Base-by-base conservation (phyloP, 179 eudicot genomes). In the Silene noctiflora region DNA sequence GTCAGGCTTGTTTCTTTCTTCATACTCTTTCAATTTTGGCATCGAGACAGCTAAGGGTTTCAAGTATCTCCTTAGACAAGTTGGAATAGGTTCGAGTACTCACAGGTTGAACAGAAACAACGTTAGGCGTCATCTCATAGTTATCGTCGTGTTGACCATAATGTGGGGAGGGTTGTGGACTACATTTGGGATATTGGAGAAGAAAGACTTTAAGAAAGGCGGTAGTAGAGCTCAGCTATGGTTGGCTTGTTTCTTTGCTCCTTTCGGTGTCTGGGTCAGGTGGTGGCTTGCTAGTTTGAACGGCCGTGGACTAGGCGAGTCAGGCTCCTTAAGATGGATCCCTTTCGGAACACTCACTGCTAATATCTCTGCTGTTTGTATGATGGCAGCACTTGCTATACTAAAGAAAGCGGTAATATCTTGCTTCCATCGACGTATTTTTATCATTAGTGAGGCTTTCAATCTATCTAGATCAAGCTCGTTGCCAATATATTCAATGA, bases 331-430 rank as follows among this genome's bases (percentile, higher is more conserved):
- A 63, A 89, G 86, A 82, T 92, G 97, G 98, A 58, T 94, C 71
- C 98, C 98, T 1, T 89, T 94, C 51, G 98, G 94, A 46, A 90
- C 98, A 77, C 79, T 93, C 42, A 69, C 80, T 42, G 97, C 96
- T 78, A 90, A 92, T 79, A 92, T 91, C 65, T 75, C 85, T 16
- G 97, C 98, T 5, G 91, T 93, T 56, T 88, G 92, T 25, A 31
- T 88, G 6, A 92, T 94, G 98, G 96, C 98, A 35, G 94, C 89
- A 21, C 89, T 94, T 31, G 96, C 96, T 51, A 85, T 83, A 3
- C 4, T 87, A 4, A 87, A 89, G 85, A 88, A 85, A 85, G 88
- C 81, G 74, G 98, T 94, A 81, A 78, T 33, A 20, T 35, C 56
- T 74, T 74, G 60, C 73, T 69, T 46, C 73, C 56, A 35, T 33